A percentile compares a stretch with the other conserved stretches of the same genome.
Evolutionary conservation across 345 rosid species (phyloP).

Genomic region (Aethionema arabicum): DNA sequence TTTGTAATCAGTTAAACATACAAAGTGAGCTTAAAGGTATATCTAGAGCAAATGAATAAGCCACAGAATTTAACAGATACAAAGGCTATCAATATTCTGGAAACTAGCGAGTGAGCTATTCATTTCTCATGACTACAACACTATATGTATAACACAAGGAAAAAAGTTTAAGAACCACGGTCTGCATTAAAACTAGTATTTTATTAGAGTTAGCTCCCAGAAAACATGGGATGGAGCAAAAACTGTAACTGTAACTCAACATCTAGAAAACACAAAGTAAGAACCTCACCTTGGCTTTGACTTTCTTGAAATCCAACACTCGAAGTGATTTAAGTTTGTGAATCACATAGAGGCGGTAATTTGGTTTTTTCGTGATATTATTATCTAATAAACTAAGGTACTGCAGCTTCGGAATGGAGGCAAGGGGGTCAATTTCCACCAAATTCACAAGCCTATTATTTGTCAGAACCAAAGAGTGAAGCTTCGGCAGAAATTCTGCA

Average conservation of each 20-base stretch:
- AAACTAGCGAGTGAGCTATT: not conserved
- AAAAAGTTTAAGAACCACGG: not conserved
- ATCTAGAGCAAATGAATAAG: constrained; percentile 2
- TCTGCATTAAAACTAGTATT: not conserved
- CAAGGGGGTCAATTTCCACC: constrained; percentile 93
- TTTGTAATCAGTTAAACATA: not conserved
- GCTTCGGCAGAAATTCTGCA: constrained; percentile 85
- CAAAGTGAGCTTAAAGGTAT: constrained; percentile 1
- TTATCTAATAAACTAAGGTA: constrained; percentile 92
- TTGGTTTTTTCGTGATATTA: constrained; percentile 84
- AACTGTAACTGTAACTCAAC: not conserved
- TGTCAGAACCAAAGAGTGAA: constrained; percentile 86
- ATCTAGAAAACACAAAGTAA: constrained; percentile 15
- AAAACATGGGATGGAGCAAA: constrained; percentile 10
- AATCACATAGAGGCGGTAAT: constrained; percentile 89
- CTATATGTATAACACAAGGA: not conserved
- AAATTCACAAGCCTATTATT: constrained; percentile 98
- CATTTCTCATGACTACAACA: not conserved
- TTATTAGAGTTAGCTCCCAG: not conserved
- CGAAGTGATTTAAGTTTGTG: constrained; percentile 82
- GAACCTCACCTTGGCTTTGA: constrained; percentile 77
- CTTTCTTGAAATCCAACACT: constrained; percentile 91
- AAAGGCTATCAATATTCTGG: constrained; percentile 5
- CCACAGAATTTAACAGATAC: not conserved
- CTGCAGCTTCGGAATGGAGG: constrained; percentile 83